Evolutionary conservation across 176 grass and related monocot genomes (phyloP).

Genomic region (Oryza brachyantha): DNA sequence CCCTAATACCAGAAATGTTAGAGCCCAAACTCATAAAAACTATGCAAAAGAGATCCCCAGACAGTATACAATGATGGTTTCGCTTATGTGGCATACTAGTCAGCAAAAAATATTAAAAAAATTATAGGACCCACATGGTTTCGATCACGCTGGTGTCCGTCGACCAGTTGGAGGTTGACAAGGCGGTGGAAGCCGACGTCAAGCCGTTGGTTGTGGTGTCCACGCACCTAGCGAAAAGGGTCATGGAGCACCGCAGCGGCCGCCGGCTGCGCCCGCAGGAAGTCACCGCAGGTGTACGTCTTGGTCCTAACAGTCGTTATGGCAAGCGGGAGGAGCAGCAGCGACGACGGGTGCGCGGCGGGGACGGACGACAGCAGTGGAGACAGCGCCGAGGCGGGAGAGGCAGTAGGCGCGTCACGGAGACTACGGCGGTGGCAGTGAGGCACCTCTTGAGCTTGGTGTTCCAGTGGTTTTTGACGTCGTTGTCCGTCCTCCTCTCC

Average conservation of each 20-base stretch:
- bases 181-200: conserved; percentile 31
- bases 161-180: conserved; percentile 45
- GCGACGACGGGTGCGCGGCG: background rate
- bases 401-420: background rate
- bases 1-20: no score
- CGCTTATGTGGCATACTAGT: no score
- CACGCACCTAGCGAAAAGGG: background rate
- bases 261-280: conserved; percentile 34
- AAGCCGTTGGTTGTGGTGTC: background rate
- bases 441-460: conserved; percentile 83
- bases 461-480: conserved; percentile 99
- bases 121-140: no score
- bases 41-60: no score
- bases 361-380: background rate
- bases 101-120: no score
- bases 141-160: conserved; percentile 22
- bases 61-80: no score
- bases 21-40: no score
- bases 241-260: conserved; percentile 15
- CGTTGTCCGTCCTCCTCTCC: conserved; percentile 81
- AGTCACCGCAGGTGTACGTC: conserved; percentile 63
- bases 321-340: conserved; percentile 26
- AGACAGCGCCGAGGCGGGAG: background rate
- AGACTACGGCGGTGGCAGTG: background rate
- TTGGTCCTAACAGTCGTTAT: conserved; percentile 59